phyloP scores from a whole-genome alignment of 768 basidiomycete genomes.

The Termitomyces heimii region DNA sequence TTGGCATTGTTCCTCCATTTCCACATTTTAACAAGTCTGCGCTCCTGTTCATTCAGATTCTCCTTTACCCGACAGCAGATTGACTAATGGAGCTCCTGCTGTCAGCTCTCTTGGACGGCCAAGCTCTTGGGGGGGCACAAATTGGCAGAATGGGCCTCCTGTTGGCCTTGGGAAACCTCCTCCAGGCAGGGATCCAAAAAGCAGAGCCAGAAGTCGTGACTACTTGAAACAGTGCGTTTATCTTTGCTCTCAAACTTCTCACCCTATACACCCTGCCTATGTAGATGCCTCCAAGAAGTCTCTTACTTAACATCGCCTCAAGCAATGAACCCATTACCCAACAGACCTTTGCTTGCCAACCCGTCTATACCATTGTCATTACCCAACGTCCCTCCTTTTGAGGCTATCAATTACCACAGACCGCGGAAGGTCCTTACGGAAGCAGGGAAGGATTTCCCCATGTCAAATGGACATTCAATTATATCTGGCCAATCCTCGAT shows the following conservation, averaged over 20 bases:
- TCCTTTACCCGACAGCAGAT: slow-evolving; percentile 62
- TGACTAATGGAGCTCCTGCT: slow-evolving; percentile 53
- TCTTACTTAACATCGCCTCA: slow-evolving; percentile 95
- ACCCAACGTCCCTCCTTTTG: slow-evolving; percentile 70
- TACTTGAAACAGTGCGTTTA: slow-evolving; percentile 89
- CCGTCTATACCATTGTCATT: slow-evolving; percentile 57
- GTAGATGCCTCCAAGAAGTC: slow-evolving; percentile 94
- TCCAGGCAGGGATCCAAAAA: slow-evolving; percentile 90
- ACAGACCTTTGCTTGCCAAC: slow-evolving; percentile 71
- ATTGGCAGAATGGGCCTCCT: slow-evolving; percentile 40
- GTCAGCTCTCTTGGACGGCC: slow-evolving; percentile 42
- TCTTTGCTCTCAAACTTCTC: slow-evolving; percentile 4
- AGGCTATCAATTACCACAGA: slow-evolving; percentile 68
- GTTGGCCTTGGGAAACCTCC: slow-evolving; percentile 60
- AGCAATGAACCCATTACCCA: slow-evolving; percentile 94
- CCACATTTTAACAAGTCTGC: slow-evolving; percentile 8
- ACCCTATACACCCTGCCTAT: slow-evolving; percentile 7
- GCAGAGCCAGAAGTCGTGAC: slow-evolving; percentile 88
- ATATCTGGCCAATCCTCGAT: slow-evolving; percentile 48
- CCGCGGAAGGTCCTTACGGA: slow-evolving; percentile 81
- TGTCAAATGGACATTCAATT: slow-evolving; percentile 55
- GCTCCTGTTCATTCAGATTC: slow-evolving; percentile 46
- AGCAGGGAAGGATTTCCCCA: slow-evolving; percentile 61
- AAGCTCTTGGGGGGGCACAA: slow-evolving; percentile 50
- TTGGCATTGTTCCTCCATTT: background rate